A percentile compares a stretch with the other conserved stretches of the same genome.
phyloP scores from a whole-genome alignment of 208 protist genomes.

The Leishmania guyanensis region DNA sequence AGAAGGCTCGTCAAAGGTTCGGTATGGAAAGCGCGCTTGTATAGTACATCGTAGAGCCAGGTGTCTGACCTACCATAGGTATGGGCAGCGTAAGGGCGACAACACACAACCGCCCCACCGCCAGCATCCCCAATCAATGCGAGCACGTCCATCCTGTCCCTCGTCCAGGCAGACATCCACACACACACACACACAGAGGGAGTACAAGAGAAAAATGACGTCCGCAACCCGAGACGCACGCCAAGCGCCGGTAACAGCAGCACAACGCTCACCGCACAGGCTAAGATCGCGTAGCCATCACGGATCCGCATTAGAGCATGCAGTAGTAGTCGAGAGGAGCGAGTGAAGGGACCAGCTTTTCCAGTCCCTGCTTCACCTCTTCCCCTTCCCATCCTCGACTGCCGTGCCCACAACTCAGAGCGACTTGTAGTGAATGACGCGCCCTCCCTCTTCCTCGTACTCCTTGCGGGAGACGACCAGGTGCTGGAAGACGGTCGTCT shows the following conservation, averaged over 20 bases:
- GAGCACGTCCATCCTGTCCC: not conserved
- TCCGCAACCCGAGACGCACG: not conserved
- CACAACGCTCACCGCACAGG: not conserved
- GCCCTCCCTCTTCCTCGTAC: conserved; percentile 85
- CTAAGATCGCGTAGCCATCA: not conserved
- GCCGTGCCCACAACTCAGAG: conserved; percentile 32
- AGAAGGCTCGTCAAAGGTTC: not conserved
- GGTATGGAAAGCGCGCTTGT: not conserved
- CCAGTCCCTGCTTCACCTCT: not conserved
- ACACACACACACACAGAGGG: not conserved
- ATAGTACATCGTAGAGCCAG: not conserved
- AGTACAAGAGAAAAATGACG: not conserved
- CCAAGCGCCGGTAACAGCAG: not conserved
- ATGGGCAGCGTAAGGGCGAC: not conserved
- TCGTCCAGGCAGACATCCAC: not conserved
- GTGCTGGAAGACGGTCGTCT: conserved; percentile 87
- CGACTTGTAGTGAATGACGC: conserved; percentile 90
- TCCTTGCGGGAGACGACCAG: conserved; percentile 79
- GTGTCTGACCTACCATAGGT: not conserved
- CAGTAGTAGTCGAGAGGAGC: not conserved
- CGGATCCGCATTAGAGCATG: not conserved
- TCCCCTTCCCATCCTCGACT: not conserved
- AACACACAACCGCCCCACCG: not conserved
- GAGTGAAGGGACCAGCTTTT: not conserved
- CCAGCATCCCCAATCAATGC: not conserved